phyloP scores from a whole-genome alignment of 75 land plant species.

The Gnetum montanum region DNA sequence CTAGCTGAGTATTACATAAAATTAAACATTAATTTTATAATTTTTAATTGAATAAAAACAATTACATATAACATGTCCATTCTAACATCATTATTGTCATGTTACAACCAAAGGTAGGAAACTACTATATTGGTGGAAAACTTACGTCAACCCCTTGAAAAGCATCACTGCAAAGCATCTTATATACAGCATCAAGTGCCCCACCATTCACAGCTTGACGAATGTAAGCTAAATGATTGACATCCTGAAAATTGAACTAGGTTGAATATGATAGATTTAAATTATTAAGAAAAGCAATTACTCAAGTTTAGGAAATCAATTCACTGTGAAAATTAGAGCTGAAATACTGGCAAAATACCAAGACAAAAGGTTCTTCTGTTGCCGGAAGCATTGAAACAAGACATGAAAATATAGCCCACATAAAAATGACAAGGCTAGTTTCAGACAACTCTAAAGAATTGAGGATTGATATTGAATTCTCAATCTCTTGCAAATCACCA shows the following conservation, averaged over 20 bases:
- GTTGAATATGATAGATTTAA: no score
- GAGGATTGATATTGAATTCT: conserved; percentile 43
- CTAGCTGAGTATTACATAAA: no score
- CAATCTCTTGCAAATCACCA: conserved; percentile 72
- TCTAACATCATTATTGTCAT: no score
- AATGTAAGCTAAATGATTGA: conserved; percentile 76
- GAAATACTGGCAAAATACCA: conserved; percentile 24
- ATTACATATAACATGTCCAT: no score
- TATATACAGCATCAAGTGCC: conserved; percentile 41
- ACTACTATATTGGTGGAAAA: conserved; percentile 1
- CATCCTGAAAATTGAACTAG: conserved; percentile 49
- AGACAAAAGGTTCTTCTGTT: conserved; percentile 18
- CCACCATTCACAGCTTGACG: conserved; percentile 70
- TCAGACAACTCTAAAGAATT: conserved; percentile 41
- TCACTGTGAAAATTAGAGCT: not conserved
- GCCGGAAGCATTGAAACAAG: conserved; percentile 69
- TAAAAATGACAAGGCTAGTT: conserved; percentile 62
- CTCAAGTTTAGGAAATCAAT: not conserved
- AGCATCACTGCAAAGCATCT: conserved; percentile 48
- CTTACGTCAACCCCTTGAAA: conserved; percentile 68
- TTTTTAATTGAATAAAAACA: no score
- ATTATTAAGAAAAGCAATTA: not conserved
- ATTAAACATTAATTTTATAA: no score
- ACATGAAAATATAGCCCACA: conserved; percentile 86
- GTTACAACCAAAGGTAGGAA: no score